phyloP scores from a whole-genome alignment of 2,329 filamentous ascomycete species.

The Hymenoscyphus occultus region DNA sequence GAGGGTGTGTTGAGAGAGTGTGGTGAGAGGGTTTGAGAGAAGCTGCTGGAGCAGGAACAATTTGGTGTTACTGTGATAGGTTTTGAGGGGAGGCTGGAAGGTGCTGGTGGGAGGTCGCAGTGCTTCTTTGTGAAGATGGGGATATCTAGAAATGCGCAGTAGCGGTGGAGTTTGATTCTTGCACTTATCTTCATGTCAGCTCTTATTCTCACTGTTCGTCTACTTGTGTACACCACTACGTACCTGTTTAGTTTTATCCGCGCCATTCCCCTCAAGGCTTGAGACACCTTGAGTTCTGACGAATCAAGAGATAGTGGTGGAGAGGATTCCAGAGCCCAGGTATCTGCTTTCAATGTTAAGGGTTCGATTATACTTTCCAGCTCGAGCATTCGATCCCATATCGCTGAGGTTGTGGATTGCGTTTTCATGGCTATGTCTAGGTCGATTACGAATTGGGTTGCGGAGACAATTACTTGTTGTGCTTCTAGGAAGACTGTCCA shows the following conservation, averaged over 20 bases:
- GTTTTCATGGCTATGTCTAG: slow-evolving; percentile 43
- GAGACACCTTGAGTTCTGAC: slow-evolving; percentile 42
- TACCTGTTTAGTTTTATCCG: slow-evolving; percentile 50
- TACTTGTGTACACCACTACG: background rate
- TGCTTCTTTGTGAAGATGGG: slow-evolving; percentile 49
- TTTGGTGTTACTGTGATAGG: slow-evolving; percentile 10
- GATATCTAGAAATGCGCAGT: slow-evolving; percentile 49
- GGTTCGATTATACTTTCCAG: slow-evolving; percentile 29
- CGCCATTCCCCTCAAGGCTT: slow-evolving; percentile 46
- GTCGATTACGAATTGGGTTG: slow-evolving; percentile 48
- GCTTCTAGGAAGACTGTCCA: slow-evolving; percentile 44
- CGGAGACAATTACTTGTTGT: slow-evolving; percentile 47
- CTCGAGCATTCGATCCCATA: slow-evolving; percentile 36
- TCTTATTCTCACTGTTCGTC: background rate
- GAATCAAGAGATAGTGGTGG: slow-evolving; percentile 38
- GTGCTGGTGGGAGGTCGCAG: slow-evolving; percentile 43
- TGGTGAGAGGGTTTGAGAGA: slow-evolving; percentile 19
- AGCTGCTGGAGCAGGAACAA: slow-evolving; percentile 23
- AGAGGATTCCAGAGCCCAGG: slow-evolving; percentile 24
- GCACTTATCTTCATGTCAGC: slow-evolving; percentile 38
- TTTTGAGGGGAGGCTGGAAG: background rate
- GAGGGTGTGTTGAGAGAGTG: slow-evolving; percentile 6
- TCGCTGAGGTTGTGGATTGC: slow-evolving; percentile 40
- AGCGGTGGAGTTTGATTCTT: slow-evolving; percentile 50
- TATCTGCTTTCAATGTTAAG: slow-evolving; percentile 26